These are phyloP conservation scores for Kalmanozyma brasiliensis DNA, from an alignment of 1,284 basidiomycete genomes.

Conservation along the genomic window DNA sequence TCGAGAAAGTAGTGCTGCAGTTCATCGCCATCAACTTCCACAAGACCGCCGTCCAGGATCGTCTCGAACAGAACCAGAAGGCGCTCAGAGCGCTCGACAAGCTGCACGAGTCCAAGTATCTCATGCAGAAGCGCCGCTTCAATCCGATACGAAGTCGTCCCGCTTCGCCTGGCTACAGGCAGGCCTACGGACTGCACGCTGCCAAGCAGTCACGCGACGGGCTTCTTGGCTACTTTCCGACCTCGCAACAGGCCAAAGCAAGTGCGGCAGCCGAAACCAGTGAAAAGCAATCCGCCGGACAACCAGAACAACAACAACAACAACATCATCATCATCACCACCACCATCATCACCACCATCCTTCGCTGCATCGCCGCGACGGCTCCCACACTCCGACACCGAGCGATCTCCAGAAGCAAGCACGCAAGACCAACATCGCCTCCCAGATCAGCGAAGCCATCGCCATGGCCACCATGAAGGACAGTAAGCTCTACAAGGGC, in stretches of 20 bases:
- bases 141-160: slow-evolving; percentile 51
- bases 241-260: slow-evolving; percentile 25
- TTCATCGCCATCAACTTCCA: slow-evolving; percentile 65
- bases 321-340: slow-evolving; percentile 13
- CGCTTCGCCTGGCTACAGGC: slow-evolving; percentile 50
- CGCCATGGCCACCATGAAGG: slow-evolving; percentile 65
- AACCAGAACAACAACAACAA: slow-evolving; percentile 15
- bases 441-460: slow-evolving; percentile 59
- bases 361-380: slow-evolving; percentile 28
- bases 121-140: slow-evolving; percentile 47
- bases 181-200: slow-evolving; percentile 27
- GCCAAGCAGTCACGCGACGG: slow-evolving; percentile 53
- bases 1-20: slow-evolving; percentile 59
- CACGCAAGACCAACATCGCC: slow-evolving; percentile 53
- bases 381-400: slow-evolving; percentile 17
- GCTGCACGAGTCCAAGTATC: slow-evolving; percentile 62
- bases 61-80: slow-evolving; percentile 59
- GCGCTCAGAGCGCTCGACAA: slow-evolving; percentile 61
- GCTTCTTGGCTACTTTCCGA: slow-evolving; percentile 53
- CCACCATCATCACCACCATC: slow-evolving; percentile 16
- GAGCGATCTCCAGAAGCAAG: slow-evolving; percentile 25
- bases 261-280: not conserved
- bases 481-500: slow-evolving; percentile 61
- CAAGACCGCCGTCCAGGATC: slow-evolving; percentile 62
- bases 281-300: slow-evolving; percentile 14